These are phyloP conservation scores for Colletotrichum tanaceti DNA, from an alignment of 2,329 filamentous ascomycete genomes.

Conservation along the genomic window DNA sequence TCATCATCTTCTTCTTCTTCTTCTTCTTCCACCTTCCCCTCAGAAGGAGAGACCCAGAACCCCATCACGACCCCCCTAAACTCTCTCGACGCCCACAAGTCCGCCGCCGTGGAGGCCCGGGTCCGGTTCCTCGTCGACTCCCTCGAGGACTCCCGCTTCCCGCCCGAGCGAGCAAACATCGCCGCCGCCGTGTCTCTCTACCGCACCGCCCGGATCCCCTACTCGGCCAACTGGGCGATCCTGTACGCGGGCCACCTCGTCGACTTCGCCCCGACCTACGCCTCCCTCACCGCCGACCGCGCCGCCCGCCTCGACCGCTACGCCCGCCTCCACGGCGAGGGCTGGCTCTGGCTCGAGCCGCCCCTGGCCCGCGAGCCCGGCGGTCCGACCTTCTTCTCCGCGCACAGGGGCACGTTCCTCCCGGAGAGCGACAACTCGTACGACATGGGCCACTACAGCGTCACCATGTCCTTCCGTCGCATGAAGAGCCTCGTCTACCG, in stretches of 20 bases:
- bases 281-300: constrained; percentile 54
- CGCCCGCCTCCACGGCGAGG: constrained; percentile 49
- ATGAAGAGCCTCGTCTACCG: constrained; percentile 1
- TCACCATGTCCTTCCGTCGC: constrained; percentile 47
- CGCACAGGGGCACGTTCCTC: constrained; percentile 48
- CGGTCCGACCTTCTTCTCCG: constrained; percentile 41
- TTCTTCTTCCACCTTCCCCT: background rate
- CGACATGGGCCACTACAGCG: constrained; percentile 47
- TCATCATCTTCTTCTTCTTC: no score
- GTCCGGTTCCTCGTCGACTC: constrained; percentile 48
- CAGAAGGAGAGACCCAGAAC: background rate
- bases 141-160: constrained; percentile 49
- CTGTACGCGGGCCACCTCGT: constrained; percentile 57
- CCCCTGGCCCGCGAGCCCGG: constrained; percentile 49
- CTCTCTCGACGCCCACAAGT: constrained; percentile 33
- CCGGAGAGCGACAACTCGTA: constrained; percentile 45
- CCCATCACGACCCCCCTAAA: background rate
- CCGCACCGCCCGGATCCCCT: constrained; percentile 53
- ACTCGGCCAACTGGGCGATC: constrained; percentile 54
- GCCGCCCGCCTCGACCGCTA: constrained; percentile 54
- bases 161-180: constrained; percentile 56
- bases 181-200: constrained; percentile 56
- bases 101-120: constrained; percentile 47
- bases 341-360: constrained; percentile 61
- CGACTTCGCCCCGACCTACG: constrained; percentile 53